Conservation (phyloP, 2,329 filamentous ascomycete species). For the Nectriaceae sp. region DNA sequence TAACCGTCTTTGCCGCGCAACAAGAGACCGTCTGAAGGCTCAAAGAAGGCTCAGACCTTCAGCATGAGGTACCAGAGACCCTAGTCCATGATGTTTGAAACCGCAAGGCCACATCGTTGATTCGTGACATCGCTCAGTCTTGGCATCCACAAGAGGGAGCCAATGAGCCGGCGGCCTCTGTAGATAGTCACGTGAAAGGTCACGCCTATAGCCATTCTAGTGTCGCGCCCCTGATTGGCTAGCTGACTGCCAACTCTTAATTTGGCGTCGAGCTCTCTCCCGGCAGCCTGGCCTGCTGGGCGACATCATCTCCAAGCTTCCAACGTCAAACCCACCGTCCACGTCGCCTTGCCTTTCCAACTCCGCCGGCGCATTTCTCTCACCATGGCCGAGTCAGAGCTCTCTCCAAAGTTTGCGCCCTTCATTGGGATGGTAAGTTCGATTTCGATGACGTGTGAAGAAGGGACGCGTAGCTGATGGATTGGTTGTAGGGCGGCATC, state of each 20-base stretch:
- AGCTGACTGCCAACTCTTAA: slow-evolving; percentile 12
- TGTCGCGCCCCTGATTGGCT: slow-evolving; percentile 18
- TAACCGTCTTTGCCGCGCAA: too few relatives aligned
- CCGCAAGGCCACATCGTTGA: too few relatives aligned
- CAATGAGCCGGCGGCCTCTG: slow-evolving; percentile 6
- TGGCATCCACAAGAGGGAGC: too few relatives aligned
- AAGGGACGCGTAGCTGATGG: slow-evolving; percentile 25
- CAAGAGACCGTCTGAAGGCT: too few relatives aligned
- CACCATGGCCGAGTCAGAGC: slow-evolving; percentile 56
- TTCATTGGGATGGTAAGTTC: slow-evolving; percentile 82
- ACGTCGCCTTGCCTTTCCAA: slow-evolving; percentile 18
- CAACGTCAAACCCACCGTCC: slow-evolving; percentile 20
- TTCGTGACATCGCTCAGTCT: too few relatives aligned
- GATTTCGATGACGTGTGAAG: slow-evolving; percentile 4
- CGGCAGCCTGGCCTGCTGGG: slow-evolving; percentile 23
- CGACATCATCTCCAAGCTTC: slow-evolving; percentile 31
- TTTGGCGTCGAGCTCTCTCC: slow-evolving; percentile 21
- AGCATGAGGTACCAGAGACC: too few relatives aligned
- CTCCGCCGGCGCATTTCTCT: slow-evolving; percentile 23
- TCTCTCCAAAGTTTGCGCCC: slow-evolving; percentile 79
- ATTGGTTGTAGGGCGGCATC: slow-evolving; percentile 65
- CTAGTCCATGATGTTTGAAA: too few relatives aligned
- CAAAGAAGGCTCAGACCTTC: too few relatives aligned
- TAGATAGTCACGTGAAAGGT: slow-evolving; percentile 11
- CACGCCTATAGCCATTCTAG: background rate